Percentiles rank a stretch among this genome's conserved stretches.
phyloP scores from a whole-genome alignment of 805 yeast genomes.

The Candida palmyrensis region DNA sequence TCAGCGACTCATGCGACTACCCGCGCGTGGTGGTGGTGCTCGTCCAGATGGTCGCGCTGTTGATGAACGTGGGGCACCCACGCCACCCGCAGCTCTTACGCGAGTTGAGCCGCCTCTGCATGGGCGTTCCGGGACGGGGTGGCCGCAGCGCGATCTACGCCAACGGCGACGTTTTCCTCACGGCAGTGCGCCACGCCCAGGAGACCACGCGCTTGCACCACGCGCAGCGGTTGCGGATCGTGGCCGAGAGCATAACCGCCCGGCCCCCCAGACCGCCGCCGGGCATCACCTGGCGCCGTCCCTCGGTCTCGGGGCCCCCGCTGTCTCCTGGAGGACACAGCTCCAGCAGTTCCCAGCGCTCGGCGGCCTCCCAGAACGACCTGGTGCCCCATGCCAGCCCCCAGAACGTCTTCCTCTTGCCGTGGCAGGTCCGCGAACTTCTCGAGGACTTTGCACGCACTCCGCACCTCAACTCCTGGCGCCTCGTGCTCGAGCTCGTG shows the following conservation, averaged over 20 bases:
- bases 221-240: slow-evolving; percentile 1
- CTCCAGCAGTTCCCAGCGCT: not conserved
- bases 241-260: not conserved
- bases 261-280: not conserved
- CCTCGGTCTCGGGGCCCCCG: not conserved
- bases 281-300: not conserved
- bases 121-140: slow-evolving; percentile 16
- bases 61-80: slow-evolving; percentile 31
- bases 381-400: not conserved
- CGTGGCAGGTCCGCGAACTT: slow-evolving; percentile 37
- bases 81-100: slow-evolving; percentile 27
- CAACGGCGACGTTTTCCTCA: slow-evolving; percentile 20
- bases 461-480: slow-evolving; percentile 22
- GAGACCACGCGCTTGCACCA: slow-evolving; percentile 31
- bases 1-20: slow-evolving; percentile 9
- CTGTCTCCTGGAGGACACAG: not conserved
- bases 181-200: slow-evolving; percentile 25
- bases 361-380: not conserved
- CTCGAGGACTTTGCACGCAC: slow-evolving; percentile 28
- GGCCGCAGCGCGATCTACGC: slow-evolving; percentile 25
- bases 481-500: slow-evolving; percentile 20
- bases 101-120: slow-evolving; percentile 25
- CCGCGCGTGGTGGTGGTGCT: slow-evolving; percentile 26
- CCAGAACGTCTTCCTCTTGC: slow-evolving; percentile 21
- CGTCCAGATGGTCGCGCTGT: slow-evolving; percentile 21